Percentiles rank a stretch among this genome's conserved stretches.
Conservation (phyloP, 345 rosid species). For the rapeseed (Brassica napus) region DNA sequence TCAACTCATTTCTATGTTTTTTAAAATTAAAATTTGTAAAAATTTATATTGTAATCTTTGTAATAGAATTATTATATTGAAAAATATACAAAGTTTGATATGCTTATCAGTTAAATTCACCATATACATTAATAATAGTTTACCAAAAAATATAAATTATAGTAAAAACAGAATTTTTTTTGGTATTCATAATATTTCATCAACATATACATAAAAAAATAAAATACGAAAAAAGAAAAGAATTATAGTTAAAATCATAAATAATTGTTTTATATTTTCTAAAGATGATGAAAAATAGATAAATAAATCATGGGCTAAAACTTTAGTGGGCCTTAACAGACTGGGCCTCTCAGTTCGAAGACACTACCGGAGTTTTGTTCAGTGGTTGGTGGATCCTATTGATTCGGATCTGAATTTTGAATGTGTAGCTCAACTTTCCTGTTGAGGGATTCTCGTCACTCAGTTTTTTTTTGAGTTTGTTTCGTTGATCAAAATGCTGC, state of each 20-base stretch:
- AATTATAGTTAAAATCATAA: not conserved
- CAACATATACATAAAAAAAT: not conserved
- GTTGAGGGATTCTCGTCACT: not conserved
- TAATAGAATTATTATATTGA: not conserved
- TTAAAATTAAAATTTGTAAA: no score
- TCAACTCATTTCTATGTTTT: not conserved
- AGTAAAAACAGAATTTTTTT: not conserved
- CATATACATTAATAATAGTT: not conserved
- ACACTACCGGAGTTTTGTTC: not conserved
- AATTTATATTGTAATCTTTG: not conserved
- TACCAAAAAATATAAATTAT: no score
- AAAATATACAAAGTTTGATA: not conserved
- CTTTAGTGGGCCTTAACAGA: not conserved
- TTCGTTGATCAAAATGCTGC: slow-evolving; percentile 16
- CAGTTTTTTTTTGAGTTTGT: not conserved
- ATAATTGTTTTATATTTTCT: not conserved
- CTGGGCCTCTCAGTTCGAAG: not conserved
- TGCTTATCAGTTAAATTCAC: not conserved
- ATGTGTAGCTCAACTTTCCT: not conserved
- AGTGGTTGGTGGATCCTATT: not conserved
- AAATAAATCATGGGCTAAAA: not conserved
- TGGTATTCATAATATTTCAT: not conserved
- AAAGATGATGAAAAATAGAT: not conserved
- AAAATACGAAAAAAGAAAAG: not conserved
- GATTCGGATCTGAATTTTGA: not conserved